Evolutionary conservation across 176 grass and related monocot species (phyloP), one percentile per base, ranked within the genome.

Genomic region (Aegilops bicornis): DNA sequence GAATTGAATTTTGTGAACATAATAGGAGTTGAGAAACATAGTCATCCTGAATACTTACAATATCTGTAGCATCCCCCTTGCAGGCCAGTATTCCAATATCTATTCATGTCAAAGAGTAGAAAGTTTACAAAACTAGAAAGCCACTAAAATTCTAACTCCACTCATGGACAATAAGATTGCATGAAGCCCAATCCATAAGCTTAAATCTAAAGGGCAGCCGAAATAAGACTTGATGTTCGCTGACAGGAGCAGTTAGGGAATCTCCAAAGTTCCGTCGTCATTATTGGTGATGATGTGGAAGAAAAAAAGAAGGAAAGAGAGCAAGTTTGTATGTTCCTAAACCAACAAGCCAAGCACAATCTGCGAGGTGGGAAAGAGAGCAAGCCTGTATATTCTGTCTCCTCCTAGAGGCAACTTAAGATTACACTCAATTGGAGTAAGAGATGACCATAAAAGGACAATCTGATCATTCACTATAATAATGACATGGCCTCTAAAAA

Each of bases 51-150:
- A 33, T 19, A 92, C 93, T 85, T 89, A 98, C 95, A 98, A 98
- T 84, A 98, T 98, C 69, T 98, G 93, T 67, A 98, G 89, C 95
- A 98, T 98, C 60, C 95, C 95, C 31, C 95, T 90, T 72, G 87
- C 89, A 73, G 85, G 88, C 97, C 92, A 98, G 77, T 92, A 96
- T 39, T 96, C 97, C 10, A 98, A 85, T 89, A 98, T 68, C 97
- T 98, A 63, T 19, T 60, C 7, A 50, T 23, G 72, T 40, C 39
- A 72, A 79, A 64, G 10, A 22, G 84, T 29, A 76, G 35, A 67
- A 79, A 68, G 3, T 65, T 65, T 1, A 73, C 2, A 23, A 35
- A 79, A 22, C 2, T 30, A 52, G n/a, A 7, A 7, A 50, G 3
- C 0, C 17, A 58, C 30, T 27, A 82, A 50, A 86, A 65, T 43